phyloP scores from a whole-genome alignment of 441 rosid genomes.

The Eugenia klotzschiana region DNA sequence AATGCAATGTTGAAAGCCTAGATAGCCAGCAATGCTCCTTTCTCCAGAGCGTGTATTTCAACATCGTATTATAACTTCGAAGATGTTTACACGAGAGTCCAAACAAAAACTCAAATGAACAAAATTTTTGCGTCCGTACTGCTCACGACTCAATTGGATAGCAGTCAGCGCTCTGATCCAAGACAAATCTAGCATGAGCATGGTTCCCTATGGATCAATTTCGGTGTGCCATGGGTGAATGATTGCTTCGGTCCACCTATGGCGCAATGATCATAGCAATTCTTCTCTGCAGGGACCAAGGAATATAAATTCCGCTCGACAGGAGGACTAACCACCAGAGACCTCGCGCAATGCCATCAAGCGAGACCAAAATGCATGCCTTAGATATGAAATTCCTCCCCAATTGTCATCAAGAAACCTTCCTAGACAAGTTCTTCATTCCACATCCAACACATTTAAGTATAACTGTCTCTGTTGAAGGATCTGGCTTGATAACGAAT shows the following conservation, averaged over 20 bases:
- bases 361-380: background rate
- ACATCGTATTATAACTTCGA: background rate
- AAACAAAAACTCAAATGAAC: background rate
- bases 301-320: background rate
- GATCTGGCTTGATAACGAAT: conserved; percentile 57
- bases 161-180: background rate
- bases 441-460: conserved; percentile 71
- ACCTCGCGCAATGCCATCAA: background rate
- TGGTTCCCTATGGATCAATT: background rate
- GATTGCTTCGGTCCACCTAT: background rate
- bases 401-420: conserved; percentile 25
- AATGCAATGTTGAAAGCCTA: background rate
- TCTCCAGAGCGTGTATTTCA: background rate
- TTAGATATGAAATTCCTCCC: background rate
- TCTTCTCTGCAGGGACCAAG: background rate
- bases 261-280: background rate
- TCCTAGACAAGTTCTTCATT: conserved; percentile 57
- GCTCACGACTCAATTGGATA: background rate
- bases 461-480: conserved; percentile 50
- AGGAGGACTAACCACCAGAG: background rate
- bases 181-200: background rate
- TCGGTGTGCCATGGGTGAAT: background rate
- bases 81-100: background rate
- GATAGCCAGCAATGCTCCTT: background rate
- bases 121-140: background rate